Conservation (phyloP, 495 filamentous ascomycete species). For the Neurospora sp. region DNA sequence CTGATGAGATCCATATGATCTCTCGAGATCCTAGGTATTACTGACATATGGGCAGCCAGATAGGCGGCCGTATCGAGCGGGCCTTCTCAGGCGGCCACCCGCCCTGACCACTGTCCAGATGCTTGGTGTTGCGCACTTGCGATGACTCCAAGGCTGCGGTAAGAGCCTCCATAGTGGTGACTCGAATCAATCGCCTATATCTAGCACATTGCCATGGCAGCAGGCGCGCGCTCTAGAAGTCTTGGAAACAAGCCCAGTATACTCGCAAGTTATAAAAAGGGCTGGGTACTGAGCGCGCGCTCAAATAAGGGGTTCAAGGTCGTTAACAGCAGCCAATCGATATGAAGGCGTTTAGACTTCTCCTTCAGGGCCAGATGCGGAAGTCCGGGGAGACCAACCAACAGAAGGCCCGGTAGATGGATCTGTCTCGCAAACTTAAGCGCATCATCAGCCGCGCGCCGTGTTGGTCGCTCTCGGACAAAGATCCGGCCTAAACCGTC, state of each 20-base stretch:
- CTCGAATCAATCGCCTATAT: background rate
- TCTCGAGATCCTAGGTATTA: background rate
- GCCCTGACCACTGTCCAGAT: background rate
- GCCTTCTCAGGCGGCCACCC: background rate
- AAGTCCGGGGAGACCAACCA: constrained; percentile 9
- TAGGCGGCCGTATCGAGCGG: background rate
- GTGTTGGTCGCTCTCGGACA: constrained; percentile 5
- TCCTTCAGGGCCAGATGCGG: background rate
- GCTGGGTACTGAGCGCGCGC: background rate
- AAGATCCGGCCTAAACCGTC: background rate
- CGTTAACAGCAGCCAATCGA: constrained; percentile 14
- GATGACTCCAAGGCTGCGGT: background rate
- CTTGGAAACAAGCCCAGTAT: background rate
- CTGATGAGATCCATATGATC: background rate
- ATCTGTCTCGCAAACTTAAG: constrained; percentile 8
- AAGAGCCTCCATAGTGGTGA: background rate
- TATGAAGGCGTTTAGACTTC: background rate
- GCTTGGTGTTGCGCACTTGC: background rate
- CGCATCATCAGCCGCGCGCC: constrained; percentile 23
- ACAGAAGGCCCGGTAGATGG: constrained; percentile 6
- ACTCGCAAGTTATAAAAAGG: background rate
- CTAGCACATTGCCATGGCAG: constrained; percentile 5
- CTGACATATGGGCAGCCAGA: background rate
- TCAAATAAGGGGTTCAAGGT: background rate
- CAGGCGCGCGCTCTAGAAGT: constrained; percentile 24